These are phyloP conservation scores for Sporisorium scitamineum DNA, from an alignment of 1,284 basidiomycete species.

Conservation along the genomic window DNA sequence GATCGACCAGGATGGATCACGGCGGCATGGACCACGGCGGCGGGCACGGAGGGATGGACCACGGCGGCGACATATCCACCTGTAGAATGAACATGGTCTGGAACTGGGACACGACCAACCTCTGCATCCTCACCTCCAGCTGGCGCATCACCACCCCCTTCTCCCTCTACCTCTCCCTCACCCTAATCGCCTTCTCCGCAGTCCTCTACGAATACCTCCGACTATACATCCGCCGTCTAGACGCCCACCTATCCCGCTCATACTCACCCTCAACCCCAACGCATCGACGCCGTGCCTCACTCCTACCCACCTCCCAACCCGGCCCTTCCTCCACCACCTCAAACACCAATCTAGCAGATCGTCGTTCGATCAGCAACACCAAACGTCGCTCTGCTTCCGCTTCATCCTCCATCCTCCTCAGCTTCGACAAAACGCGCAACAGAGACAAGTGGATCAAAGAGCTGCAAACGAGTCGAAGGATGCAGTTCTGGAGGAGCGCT, in stretches of 20 bases:
- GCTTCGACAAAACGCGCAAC: neutral
- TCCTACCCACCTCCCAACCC: slow-evolving; percentile 8
- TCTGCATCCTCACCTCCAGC: slow-evolving; percentile 37
- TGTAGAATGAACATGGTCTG: slow-evolving; percentile 52
- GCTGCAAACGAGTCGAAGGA: slow-evolving; percentile 5
- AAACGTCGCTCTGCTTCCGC: slow-evolving; percentile 9
- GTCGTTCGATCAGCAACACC: slow-evolving; percentile 1
- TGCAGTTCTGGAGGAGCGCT: slow-evolving; percentile 22
- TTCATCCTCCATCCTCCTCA: neutral
- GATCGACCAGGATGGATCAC: slow-evolving; percentile 2
- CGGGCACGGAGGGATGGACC: slow-evolving; percentile 1
- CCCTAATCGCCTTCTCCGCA: slow-evolving; percentile 15
- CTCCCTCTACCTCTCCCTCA: slow-evolving; percentile 29
- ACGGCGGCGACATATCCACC: too few species aligned
- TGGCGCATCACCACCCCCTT: slow-evolving; percentile 38
- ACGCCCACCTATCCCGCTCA: slow-evolving; percentile 6
- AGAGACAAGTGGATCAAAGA: slow-evolving; percentile 13
- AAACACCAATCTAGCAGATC: neutral
- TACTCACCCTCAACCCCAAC: neutral
- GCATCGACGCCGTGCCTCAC: slow-evolving; percentile 25
- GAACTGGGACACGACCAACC: slow-evolving; percentile 37
- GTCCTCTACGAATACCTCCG: slow-evolving; percentile 37
- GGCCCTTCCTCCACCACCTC: neutral
- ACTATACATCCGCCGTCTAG: slow-evolving; percentile 28
- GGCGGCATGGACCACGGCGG: slow-evolving; percentile 8